Base-by-base conservation (phyloP, 352 stramenopile species). In the Pythium apleroticum region DNA sequence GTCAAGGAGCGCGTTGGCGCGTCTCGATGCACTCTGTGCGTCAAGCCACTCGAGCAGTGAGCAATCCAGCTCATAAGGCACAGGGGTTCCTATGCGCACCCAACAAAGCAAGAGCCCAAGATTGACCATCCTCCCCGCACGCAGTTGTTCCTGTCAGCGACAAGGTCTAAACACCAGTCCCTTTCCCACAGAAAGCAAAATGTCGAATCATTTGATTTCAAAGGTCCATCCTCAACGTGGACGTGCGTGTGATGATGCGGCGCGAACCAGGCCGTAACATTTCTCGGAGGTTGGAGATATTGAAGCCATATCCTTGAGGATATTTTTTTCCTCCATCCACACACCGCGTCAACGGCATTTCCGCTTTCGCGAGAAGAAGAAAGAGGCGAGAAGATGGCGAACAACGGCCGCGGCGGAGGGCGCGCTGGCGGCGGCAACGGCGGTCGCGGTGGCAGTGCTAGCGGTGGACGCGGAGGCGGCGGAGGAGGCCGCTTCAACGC, bases 291-390 rank as follows among this genome's bases (percentile, higher is more conserved):
- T 52, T 17, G 11, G 19, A 52, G 20, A 57, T 5, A 22, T 60
- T 60, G 54, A 60, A 41, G 35, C 20, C 35, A 5, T 25, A 30
- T 55, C 52, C 56, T 39, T 43, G 41, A 62, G 56, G 56, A 62
- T 62, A 62, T 46, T 62, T 62, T 62, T 46, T 11, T 46, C 39
- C 39, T 17, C 39, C 15, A 4, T 17, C 39, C 39, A 17, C 39
- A 6, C 39, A 4, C 9, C 30, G 4, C 30, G 4, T 33, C 30
- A 4, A 9, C 4, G 30, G 30, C 30, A 33, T 33, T 33, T 33
- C 30, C 30, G 30, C 30, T 9, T 33, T 33, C 9, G 30, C 30
- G 41, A 25, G 41, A 49, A 49, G 41, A 25, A 49, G 20, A 12
- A 20, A 17, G 41, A 22, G 41, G 4, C 17, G 4, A 25, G 41